Evolutionary conservation across 2,329 filamentous ascomycete species (phyloP), one percentile per base, ranked within the genome.

Genomic region (Camillea tinctor): DNA sequence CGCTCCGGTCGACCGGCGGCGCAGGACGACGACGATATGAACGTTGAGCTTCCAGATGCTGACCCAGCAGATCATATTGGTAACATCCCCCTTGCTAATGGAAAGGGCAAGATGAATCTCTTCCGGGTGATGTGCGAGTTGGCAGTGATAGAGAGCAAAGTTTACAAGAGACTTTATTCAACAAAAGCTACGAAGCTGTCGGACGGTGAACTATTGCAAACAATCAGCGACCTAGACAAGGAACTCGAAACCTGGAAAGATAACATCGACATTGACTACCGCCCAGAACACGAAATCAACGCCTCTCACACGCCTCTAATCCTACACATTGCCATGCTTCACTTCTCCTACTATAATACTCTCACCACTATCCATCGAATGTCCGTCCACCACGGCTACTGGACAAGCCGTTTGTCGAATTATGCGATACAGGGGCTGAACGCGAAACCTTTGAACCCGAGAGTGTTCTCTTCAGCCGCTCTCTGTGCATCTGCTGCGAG

Each of bases 301-400:
- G 92, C 92, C 0, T 90, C 90, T 0, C 92, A 97, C 74, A 96
- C 93, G 0, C 93, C 94, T 0, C 82, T 98, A n/a, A 93, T 98
- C 20, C 81, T 99, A 20, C 94, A 98, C 66, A 87, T 99, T 56
- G 93, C 97, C 62, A 92, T 97, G 73, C 80, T 99, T 60, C 95
- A 99, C 74, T 96, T 99, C 70, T 89, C 92, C 1, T 99, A 99
- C 76, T 98, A 98, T 80, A 99, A 99, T 74, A 97, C 93, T 69
- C 79, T 99, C 55, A 97, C 94, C 0, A 99, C 95, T 0, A 97
- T 99, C 65, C 95, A 99, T 74, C 91, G 95, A 55, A 99, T 98
- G 95, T 96, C 92, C 50, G 91, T 98, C 26, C 95, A 98, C 69
- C 93, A 97, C 72, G 95, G 95, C 15, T 97, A 97, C 77, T 99